Evolutionary conservation across 2,329 filamentous ascomycete genomes (phyloP), one percentile per base, ranked within the genome.

Genomic region (Arthrobotrys musiformis): DNA sequence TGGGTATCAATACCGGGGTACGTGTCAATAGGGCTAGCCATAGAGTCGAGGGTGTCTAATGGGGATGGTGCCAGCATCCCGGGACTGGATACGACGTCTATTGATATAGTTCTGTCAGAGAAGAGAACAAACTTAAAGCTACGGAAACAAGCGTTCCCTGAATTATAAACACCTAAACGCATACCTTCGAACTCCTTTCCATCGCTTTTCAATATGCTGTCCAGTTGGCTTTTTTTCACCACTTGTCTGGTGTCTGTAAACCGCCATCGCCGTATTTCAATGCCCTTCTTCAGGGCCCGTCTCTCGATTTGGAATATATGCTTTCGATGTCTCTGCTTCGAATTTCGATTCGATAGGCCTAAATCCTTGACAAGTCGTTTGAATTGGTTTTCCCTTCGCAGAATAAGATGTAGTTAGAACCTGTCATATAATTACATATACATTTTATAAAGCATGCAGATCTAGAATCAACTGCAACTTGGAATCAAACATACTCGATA

Each of bases 311-410:
- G 48, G 17, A 73, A 73, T 2, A 73, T 73, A 19, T 73, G 64
- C 37, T 73, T 73, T 30, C 60, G 22, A 30, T 73, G 56, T 15
- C 28, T 50, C 17, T 66, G 26, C 2, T 26, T 30, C 24, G 66
- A 48, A 33, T 73, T 73, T 30, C 69, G 60, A 40, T 73, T 52
- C 9, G 33, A 11, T 24, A 58, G 5, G n/a, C 60, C 69, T 60
- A 60, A 64, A 24, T 73, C 48, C 19, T 66, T 73, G 11, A 73
- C 15, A 6, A 58, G 35, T 4, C 60, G 60, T 17, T 73, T 58
- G n/a, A 73, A 24, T 19, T 73, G 69, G 24, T 24, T 11, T 24
- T 24, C 46, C n/a, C 19, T 24, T 3, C n/a, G 4, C 44, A 6
- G 3, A 30, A 3, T 48, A n/a, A 48, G 19, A 48, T 17, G 4